phyloP scores from a whole-genome alignment of 768 basidiomycete genomes.

The Suillus brevipes region DNA sequence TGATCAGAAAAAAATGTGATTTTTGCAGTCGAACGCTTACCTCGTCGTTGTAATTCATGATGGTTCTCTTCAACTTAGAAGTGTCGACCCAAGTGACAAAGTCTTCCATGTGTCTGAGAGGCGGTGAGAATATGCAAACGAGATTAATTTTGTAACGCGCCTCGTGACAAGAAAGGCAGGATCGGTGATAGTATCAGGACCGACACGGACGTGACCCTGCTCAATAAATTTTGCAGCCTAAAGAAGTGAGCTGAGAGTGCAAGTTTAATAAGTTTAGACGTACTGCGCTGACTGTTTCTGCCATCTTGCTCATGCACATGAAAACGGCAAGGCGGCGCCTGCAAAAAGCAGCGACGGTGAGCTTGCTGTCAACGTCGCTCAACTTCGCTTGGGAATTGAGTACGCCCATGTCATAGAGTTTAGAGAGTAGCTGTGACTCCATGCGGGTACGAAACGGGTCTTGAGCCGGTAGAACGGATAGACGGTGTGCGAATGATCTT shows the following conservation, averaged over 20 bases:
- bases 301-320: constrained; percentile 92
- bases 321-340: constrained; percentile 89
- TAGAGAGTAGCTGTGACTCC: constrained; percentile 86
- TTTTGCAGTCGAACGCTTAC: constrained; percentile 37
- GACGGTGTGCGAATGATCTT: constrained; percentile 80
- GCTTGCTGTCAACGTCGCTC: constrained; percentile 90
- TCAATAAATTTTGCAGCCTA: constrained; percentile 97
- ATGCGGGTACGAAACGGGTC: constrained; percentile 86
- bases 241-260: constrained; percentile 13
- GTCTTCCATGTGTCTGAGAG: constrained; percentile 90
- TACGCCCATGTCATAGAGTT: constrained; percentile 97
- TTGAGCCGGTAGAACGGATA: constrained; percentile 83
- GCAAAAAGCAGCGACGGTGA: constrained; percentile 95
- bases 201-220: constrained; percentile 96
- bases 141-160: constrained; percentile 36
- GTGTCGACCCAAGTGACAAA: constrained; percentile 99
- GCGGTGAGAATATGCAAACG: constrained; percentile 9
- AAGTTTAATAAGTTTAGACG: constrained; percentile 33
- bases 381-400: constrained; percentile 85
- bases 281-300: constrained; percentile 91
- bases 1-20: constrained; percentile 17
- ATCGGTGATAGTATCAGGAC: constrained; percentile 93
- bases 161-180: constrained; percentile 94
- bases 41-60: constrained; percentile 97
- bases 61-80: constrained; percentile 92